phyloP scores from a whole-genome alignment of 768 basidiomycete species.

The Tephrocybe sp. region DNA sequence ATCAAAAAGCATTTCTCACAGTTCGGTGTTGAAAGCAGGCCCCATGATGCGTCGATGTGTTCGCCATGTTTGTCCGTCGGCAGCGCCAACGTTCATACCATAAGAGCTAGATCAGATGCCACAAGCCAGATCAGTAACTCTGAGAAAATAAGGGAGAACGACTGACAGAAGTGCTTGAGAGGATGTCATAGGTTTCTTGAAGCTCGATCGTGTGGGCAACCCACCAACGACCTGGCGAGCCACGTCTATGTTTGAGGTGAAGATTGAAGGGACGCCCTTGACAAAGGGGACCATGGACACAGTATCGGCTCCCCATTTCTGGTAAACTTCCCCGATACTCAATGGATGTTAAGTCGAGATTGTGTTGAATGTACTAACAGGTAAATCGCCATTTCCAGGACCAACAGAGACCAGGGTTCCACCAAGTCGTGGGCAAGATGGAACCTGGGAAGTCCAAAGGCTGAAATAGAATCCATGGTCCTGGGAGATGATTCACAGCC shows the following conservation, averaged over 20 bases:
- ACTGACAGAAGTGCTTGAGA: slow-evolving; percentile 34
- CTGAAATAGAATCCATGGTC: slow-evolving; percentile 40
- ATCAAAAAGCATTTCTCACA: slow-evolving; percentile 27
- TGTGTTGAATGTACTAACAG: slow-evolving; percentile 23
- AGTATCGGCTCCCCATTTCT: slow-evolving; percentile 34
- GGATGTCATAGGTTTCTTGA: slow-evolving; percentile 37
- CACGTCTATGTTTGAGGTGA: slow-evolving; percentile 47
- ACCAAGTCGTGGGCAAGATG: slow-evolving; percentile 39
- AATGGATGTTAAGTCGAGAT: not conserved
- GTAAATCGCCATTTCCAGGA: slow-evolving; percentile 36
- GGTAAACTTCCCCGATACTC: slow-evolving; percentile 30
- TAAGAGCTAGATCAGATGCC: slow-evolving; percentile 39
- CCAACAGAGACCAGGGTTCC: slow-evolving; percentile 38
- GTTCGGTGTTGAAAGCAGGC: slow-evolving; percentile 41
- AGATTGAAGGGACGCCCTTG: slow-evolving; percentile 33
- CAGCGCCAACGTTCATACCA: slow-evolving; percentile 47
- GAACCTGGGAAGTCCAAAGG: slow-evolving; percentile 37
- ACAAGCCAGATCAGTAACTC: not conserved
- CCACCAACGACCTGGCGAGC: slow-evolving; percentile 43
- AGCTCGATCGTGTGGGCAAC: slow-evolving; percentile 37
- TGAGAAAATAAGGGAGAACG: not conserved
- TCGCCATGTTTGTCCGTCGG: slow-evolving; percentile 44
- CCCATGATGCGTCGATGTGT: slow-evolving; percentile 45
- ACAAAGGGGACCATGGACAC: slow-evolving; percentile 42
- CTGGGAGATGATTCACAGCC: slow-evolving; percentile 37